These are phyloP conservation scores for Verticillium nubilum DNA, from an alignment of 2,329 filamentous ascomycete genomes.

Conservation along the genomic window DNA sequence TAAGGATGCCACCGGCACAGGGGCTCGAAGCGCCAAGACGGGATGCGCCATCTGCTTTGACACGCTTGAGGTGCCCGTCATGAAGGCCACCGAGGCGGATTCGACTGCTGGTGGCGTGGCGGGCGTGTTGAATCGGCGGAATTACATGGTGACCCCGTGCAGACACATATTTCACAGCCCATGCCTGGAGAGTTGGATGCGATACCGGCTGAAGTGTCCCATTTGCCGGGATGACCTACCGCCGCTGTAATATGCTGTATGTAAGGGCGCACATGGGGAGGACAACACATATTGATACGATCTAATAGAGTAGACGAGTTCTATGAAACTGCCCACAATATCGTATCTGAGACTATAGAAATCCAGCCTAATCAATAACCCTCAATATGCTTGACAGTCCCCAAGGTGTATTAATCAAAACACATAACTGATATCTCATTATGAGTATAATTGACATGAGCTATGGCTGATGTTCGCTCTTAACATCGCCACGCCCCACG, in stretches of 20 bases:
- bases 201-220: constrained; percentile 86
- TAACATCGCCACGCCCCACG: too few species aligned
- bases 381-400: too few species aligned
- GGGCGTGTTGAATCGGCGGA: constrained; percentile 69
- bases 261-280: background rate
- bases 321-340: too few species aligned
- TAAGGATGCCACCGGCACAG: constrained; percentile 18
- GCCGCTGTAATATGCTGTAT: constrained; percentile 44
- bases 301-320: too few species aligned
- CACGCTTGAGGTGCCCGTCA: constrained; percentile 79
- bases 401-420: too few species aligned
- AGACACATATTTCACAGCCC: constrained; percentile 90
- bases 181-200: constrained; percentile 95
- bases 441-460: too few species aligned
- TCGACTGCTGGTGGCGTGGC: constrained; percentile 45
- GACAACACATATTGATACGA: too few species aligned
- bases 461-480: too few species aligned
- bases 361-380: too few species aligned
- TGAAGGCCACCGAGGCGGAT: constrained; percentile 53
- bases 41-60: constrained; percentile 97
- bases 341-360: too few species aligned
- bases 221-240: constrained; percentile 90
- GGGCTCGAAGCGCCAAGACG: constrained; percentile 36
- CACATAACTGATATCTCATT: too few species aligned
- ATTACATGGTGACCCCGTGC: constrained; percentile 97